Evolutionary conservation across 176 grass and related monocot genomes (phyloP), one percentile per base, ranked within the genome.

Genomic region (Zizania latifolia): DNA sequence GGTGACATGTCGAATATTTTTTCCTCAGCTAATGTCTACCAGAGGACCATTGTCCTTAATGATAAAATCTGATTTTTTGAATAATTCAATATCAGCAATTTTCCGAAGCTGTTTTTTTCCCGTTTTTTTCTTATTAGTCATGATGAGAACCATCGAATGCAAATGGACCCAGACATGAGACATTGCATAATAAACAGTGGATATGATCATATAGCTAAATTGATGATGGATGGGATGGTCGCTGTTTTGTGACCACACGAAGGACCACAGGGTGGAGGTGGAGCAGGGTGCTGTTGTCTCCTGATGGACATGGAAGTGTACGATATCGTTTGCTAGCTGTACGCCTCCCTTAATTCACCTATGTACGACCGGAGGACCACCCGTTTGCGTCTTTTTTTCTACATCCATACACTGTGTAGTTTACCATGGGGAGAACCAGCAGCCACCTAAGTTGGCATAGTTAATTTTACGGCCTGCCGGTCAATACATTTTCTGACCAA

Each of bases 291-390:
- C 58, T 59, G 73, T 38, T 83, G 67, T 78, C 24, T 38, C 66
- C 67, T 59, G 73, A 59, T 65, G 58, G 84, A 71, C 79, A 64
- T 26, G 80, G 74, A 67, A 87, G 71, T 64, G 79, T 72, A 56
- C 78, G 58, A 58, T 38, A 38, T 48, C 50, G 44, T 58, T 65
- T 60, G 90, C 85, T 88, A 90, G 83, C 77, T 89, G 90, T 81
- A 66, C 51, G 0, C 82, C 37, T 36, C 59, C 64, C 19, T 8
- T n/a, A n/a, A n/a, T 32, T 73, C 81, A 38, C 22, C 30, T 39
- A 58, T 45, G 80, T 78, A 83, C 83, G 54, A n/a, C 56, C 0
- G 19, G 2, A 48, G 79, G 82, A 72, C 79, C 85, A 77, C 66
- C 21, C 26, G 51, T 14, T 55, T 79, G 36, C 37, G 5, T 34